These are phyloP conservation scores for Cylindrotheca closterium DNA, from an alignment of 108 stramenopile genomes.

Conservation along the genomic window DNA sequence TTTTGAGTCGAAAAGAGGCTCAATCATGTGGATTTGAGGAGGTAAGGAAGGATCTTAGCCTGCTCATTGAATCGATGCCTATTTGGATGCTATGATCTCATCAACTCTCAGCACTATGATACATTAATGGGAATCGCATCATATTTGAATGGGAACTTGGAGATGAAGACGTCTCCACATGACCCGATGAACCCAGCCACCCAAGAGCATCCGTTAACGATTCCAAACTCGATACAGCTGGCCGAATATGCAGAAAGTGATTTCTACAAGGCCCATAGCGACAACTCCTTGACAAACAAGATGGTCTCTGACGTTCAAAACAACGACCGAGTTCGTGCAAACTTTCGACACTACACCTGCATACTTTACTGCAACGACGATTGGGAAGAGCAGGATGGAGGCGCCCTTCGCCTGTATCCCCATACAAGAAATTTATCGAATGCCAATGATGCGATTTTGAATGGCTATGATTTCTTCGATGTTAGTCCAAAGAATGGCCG, in stretches of 20 bases:
- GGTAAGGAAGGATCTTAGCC: no score
- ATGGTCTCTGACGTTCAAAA: neutral
- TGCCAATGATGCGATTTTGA: constrained; percentile 10
- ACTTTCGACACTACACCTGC: constrained; percentile 34
- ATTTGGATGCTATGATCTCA: neutral
- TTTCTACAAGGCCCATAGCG: constrained; percentile 40
- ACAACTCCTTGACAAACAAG: constrained; percentile 18
- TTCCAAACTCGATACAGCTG: constrained; percentile 32
- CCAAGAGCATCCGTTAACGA: constrained; percentile 24
- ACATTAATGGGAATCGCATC: constrained; percentile 32
- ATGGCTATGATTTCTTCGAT: constrained; percentile 9
- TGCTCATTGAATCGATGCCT: no score
- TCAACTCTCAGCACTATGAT: constrained; percentile 22
- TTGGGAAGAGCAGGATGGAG: constrained; percentile 31
- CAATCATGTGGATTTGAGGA: constrained; percentile 25
- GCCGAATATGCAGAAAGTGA: constrained; percentile 38
- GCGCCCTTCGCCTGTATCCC: constrained; percentile 36
- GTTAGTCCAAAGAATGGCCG: constrained; percentile 38
- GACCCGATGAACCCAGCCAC: constrained; percentile 37
- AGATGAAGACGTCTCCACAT: constrained; percentile 1
- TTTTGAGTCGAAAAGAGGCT: constrained; percentile 29
- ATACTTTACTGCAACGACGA: constrained; percentile 49
- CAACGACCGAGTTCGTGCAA: constrained; percentile 3
- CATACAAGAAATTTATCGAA: constrained; percentile 3
- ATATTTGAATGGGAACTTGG: constrained; percentile 31